phyloP scores from a whole-genome alignment of 805 yeast species.

The Metschnikowia baotianmanensis region DNA sequence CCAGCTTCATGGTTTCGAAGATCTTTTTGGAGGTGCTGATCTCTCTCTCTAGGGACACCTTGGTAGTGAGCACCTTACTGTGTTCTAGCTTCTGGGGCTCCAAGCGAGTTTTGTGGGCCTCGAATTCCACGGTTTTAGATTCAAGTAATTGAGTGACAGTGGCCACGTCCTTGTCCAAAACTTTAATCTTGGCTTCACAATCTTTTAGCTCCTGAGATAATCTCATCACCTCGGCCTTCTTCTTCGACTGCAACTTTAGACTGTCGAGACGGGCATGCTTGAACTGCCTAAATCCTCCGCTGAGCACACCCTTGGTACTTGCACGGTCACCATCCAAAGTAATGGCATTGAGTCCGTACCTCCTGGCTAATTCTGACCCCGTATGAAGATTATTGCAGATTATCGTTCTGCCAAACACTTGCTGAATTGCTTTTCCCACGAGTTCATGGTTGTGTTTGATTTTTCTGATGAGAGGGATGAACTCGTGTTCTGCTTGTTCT shows the following conservation, averaged over 20 bases:
- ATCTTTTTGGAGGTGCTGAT: conserved; percentile 30
- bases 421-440: conserved; percentile 66
- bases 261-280: conserved; percentile 68
- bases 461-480: conserved; percentile 76
- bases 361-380: conserved; percentile 66
- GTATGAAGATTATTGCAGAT: conserved; percentile 68
- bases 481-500: conserved; percentile 50
- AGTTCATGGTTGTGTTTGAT: conserved; percentile 54
- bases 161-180: conserved; percentile 53
- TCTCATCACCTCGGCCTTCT: conserved; percentile 41
- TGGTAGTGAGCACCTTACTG: conserved; percentile 42
- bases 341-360: conserved; percentile 65
- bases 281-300: conserved; percentile 84
- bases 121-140: conserved; percentile 37
- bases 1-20: conserved; percentile 28
- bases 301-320: conserved; percentile 76
- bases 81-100: conserved; percentile 45
- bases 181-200: conserved; percentile 37
- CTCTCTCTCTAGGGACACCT: conserved; percentile 44
- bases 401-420: conserved; percentile 77
- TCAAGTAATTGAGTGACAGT: conserved; percentile 44
- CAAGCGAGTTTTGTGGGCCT: conserved; percentile 38
- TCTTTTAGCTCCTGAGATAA: conserved; percentile 36
- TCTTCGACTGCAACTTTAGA: conserved; percentile 52
- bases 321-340: conserved; percentile 92